A percentile compares a stretch with the other conserved stretches of the same genome.
Conservation (phyloP, 73 alveolate genomes). For the Paramecium pentaurelia region DNA sequence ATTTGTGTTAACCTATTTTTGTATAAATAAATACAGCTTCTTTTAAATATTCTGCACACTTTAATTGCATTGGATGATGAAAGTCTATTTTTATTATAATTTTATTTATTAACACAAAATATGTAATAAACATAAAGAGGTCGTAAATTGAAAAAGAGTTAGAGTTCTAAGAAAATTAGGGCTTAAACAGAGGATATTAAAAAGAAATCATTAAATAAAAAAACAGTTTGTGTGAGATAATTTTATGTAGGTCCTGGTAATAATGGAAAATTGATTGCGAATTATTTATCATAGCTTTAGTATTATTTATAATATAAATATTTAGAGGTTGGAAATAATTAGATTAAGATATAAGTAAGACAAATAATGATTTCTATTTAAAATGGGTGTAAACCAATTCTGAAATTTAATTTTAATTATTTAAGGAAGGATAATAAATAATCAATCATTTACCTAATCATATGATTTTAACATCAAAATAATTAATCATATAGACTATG, state of each 20-base stretch:
- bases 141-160: not conserved
- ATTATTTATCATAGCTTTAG: not conserved
- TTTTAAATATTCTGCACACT: conserved; percentile 1
- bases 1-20: not conserved
- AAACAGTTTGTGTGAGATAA: not conserved
- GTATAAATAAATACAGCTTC: not conserved
- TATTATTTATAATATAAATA: not conserved
- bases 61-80: not conserved
- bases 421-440: conserved; percentile 49
- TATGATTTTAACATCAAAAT: conserved; percentile 40
- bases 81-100: not conserved
- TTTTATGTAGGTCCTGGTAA: conserved; percentile 20
- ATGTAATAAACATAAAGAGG: not conserved
- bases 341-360: conserved; percentile 31
- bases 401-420: conserved; percentile 42
- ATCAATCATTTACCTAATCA: conserved; percentile 50
- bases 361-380: conserved; percentile 33
- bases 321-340: conserved; percentile 59
- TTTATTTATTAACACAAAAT: not conserved
- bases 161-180: not conserved
- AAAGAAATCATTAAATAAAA: not conserved
- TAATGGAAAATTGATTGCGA: conserved; percentile 6
- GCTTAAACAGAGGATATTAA: not conserved
- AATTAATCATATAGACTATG: conserved; percentile 34
- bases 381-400: conserved; percentile 58